Conservation (phyloP, 2,329 filamentous ascomycete species). For the Bipolaris oryzae region DNA sequence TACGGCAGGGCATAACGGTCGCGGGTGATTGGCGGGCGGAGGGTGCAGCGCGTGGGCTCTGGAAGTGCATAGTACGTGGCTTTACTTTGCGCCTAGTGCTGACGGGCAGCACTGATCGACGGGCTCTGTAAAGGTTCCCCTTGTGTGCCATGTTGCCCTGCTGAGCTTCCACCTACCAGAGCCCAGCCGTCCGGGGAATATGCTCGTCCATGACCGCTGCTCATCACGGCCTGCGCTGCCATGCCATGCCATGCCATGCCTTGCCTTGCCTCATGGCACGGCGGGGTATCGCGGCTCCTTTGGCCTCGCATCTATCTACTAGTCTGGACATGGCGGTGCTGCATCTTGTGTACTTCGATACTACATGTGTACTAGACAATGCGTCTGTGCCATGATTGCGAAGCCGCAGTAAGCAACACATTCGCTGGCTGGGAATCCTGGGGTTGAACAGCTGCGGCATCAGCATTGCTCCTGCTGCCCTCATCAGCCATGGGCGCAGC, state of each 20-base stretch:
- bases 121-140: background rate
- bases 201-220: background rate
- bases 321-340: background rate
- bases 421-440: conserved; percentile 13
- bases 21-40: background rate
- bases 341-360: no score
- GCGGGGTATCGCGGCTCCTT: background rate
- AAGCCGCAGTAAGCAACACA: conserved; percentile 9
- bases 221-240: background rate
- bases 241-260: no score
- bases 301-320: background rate
- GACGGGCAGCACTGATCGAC: conserved; percentile 5
- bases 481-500: background rate
- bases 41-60: background rate
- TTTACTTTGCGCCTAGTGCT: conserved; percentile 4
- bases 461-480: conserved; percentile 1
- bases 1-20: background rate
- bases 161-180: background rate
- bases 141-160: background rate
- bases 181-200: background rate
- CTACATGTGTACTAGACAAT: background rate
- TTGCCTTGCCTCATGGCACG: background rate
- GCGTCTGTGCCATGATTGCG: background rate
- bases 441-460: conserved; percentile 11
- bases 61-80: background rate